Evolutionary conservation across 768 basidiomycete species (phyloP).

Genomic region (Hericium coralloides): DNA sequence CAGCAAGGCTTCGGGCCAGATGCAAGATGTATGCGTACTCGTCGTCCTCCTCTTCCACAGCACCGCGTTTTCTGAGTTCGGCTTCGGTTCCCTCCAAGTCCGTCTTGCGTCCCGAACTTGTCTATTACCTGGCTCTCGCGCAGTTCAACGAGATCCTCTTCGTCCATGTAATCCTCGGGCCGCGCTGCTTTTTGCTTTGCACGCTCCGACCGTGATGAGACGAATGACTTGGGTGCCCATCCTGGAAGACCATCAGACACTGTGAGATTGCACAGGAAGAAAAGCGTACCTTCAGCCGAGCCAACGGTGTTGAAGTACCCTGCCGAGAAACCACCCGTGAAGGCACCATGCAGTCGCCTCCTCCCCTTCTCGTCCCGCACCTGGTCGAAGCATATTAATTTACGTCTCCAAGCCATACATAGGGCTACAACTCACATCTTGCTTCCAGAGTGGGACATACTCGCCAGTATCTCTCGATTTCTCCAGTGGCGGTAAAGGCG

Average conservation of each 20-base stretch:
- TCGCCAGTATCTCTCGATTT: constrained; percentile 89
- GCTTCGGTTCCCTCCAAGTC: constrained; percentile 52
- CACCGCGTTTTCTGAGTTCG: constrained; percentile 36
- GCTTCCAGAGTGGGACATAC: constrained; percentile 97
- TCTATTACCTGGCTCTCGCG: constrained; percentile 50
- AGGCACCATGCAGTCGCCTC: constrained; percentile 91
- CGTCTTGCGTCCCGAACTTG: constrained; percentile 73
- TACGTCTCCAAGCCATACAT: constrained; percentile 1
- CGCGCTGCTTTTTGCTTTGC: constrained; percentile 50
- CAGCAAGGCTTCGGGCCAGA: background rate
- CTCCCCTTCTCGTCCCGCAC: constrained; percentile 92
- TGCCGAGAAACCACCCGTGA: constrained; percentile 96
- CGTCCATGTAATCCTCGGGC: constrained; percentile 98
- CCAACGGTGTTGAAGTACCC: constrained; percentile 97
- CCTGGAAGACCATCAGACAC: constrained; percentile 37
- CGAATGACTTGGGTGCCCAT: constrained; percentile 91
- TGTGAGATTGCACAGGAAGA: background rate
- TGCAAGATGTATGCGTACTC: background rate
- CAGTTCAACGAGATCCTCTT: constrained; percentile 85
- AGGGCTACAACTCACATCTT: constrained; percentile 55
- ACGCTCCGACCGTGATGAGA: constrained; percentile 77
- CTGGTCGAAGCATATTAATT: constrained; percentile 27
- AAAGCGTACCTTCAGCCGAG: constrained; percentile 74
- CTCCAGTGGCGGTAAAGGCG: constrained; percentile 89
- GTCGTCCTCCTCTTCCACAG: constrained; percentile 45